Evolutionary conservation across 805 yeast genomes (phyloP).

Genomic region (Cyberlindnera mrakii): DNA sequence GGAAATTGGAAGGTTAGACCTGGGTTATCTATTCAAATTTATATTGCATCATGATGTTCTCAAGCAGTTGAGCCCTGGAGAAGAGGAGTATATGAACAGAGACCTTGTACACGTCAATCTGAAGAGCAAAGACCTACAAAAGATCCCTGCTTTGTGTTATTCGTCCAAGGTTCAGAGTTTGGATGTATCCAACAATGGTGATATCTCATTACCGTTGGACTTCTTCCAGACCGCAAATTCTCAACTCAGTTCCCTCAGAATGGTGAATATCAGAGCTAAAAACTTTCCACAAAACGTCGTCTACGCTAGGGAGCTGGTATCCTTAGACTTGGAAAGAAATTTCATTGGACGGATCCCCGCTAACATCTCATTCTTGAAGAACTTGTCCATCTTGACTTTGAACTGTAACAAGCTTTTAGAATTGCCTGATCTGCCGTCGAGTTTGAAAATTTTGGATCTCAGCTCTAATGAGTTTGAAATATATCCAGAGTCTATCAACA

Average conservation of each 20-base stretch:
- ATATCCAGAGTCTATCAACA: slow-evolving; percentile 62
- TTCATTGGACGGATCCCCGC: slow-evolving; percentile 59
- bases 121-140: slow-evolving; percentile 66
- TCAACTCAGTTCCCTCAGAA: slow-evolving; percentile 60
- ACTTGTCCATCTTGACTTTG: slow-evolving; percentile 54
- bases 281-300: slow-evolving; percentile 69
- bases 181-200: slow-evolving; percentile 83
- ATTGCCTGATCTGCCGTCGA: slow-evolving; percentile 54
- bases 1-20: slow-evolving; percentile 77
- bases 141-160: slow-evolving; percentile 78
- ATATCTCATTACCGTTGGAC: slow-evolving; percentile 76
- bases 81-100: slow-evolving; percentile 57
- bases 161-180: slow-evolving; percentile 76
- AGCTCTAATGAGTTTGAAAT: slow-evolving; percentile 67
- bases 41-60: slow-evolving; percentile 59
- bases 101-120: slow-evolving; percentile 72
- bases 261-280: slow-evolving; percentile 67
- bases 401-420: slow-evolving; percentile 68
- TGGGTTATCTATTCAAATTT: slow-evolving; percentile 77
- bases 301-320: slow-evolving; percentile 59
- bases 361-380: slow-evolving; percentile 45
- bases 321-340: slow-evolving; percentile 73
- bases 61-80: slow-evolving; percentile 57
- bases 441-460: slow-evolving; percentile 57
- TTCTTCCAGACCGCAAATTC: slow-evolving; percentile 74